These are phyloP conservation scores for Fusarium albidum DNA, from an alignment of 2,329 filamentous ascomycete genomes.

Conservation along the genomic window DNA sequence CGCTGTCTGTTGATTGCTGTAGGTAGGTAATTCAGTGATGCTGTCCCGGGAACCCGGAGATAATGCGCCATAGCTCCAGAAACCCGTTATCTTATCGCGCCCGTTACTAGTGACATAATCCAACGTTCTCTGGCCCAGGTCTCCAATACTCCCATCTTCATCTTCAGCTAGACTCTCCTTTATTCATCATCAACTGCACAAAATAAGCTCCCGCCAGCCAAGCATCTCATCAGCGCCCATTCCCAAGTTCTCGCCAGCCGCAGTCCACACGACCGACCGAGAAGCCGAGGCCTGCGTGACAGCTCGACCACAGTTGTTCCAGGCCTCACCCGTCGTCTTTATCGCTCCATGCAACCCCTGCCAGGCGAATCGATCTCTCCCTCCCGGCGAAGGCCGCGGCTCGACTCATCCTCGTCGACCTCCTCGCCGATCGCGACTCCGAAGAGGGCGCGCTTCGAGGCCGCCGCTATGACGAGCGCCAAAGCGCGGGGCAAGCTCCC, in stretches of 20 bases:
- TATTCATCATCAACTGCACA: background rate
- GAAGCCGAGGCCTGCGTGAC: slow-evolving; percentile 40
- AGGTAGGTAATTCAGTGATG: slow-evolving; percentile 10
- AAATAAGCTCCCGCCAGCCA: background rate
- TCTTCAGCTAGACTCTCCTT: background rate
- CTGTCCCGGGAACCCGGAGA: slow-evolving; percentile 12
- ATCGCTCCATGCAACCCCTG: slow-evolving; percentile 46
- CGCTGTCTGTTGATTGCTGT: slow-evolving; percentile 9
- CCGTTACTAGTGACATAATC: slow-evolving; percentile 32
- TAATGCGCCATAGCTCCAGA: slow-evolving; percentile 25
- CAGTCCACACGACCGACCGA: slow-evolving; percentile 14
- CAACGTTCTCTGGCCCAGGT: background rate
- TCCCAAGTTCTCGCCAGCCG: background rate
- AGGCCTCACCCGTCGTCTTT: slow-evolving; percentile 31
- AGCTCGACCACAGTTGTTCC: slow-evolving; percentile 40
- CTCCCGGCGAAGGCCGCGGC: slow-evolving; percentile 50
- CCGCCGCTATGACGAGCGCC: slow-evolving; percentile 44
- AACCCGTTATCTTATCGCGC: slow-evolving; percentile 40
- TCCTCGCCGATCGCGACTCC: slow-evolving; percentile 35
- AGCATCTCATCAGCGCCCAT: background rate
- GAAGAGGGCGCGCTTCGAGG: slow-evolving; percentile 46
- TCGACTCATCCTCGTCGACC: slow-evolving; percentile 46
- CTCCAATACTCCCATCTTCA: too few relatives aligned
- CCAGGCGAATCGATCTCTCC: slow-evolving; percentile 42
- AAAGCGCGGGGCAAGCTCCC: slow-evolving; percentile 52